Evolutionary conservation across 495 filamentous ascomycete species (phyloP), one percentile per base, ranked within the genome.

Genomic region (Podospora didyma): DNA sequence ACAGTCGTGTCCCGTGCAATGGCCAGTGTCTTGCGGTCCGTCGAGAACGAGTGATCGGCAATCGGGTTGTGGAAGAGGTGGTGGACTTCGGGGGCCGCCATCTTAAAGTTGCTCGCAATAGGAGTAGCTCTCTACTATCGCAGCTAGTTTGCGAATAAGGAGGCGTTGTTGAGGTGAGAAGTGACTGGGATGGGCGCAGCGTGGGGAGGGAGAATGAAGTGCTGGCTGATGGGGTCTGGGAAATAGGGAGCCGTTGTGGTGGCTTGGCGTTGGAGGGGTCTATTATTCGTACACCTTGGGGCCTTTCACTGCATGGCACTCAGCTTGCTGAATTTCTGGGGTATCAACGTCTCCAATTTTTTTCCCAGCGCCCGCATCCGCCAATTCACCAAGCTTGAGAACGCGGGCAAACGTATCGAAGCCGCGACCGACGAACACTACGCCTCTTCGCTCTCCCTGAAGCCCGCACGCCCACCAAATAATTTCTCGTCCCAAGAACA

Each of bases 101-200:
- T 97, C 10, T 22, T 72, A 63, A 57, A 47, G 45, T 28, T 45
- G 19, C 6, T 20, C 24, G 72, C 73, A 89, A 89, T 93, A 97
- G 94, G 94, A 98, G 93, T 84, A 89, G 83, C 92, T 96, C 95
- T 98, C 94, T 86, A 98, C 94, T 96, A 96, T 83, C 89, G 82
- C 80, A 35, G 26, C 34, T 53, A 17, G 56, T 28, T 17, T 56
- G 39, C 20, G 17, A 12, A 10, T 37, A 37, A 17, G 46, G 41
- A 51, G 46, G 46, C 49, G 53, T 61, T 14, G 39, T 42, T 16
- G 39, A 42, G 53, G 41, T 49, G 48, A 41, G 58, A 49, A 46
- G 22, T 52, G 60, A 47, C 53, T 45, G 49, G 60, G 46, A 20
- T 46, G 49, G 51, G 55, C 51, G 9, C 26, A 31, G 26, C 9